phyloP scores from a whole-genome alignment of 1,139 yeast species.

The Protomyces gravidus region DNA sequence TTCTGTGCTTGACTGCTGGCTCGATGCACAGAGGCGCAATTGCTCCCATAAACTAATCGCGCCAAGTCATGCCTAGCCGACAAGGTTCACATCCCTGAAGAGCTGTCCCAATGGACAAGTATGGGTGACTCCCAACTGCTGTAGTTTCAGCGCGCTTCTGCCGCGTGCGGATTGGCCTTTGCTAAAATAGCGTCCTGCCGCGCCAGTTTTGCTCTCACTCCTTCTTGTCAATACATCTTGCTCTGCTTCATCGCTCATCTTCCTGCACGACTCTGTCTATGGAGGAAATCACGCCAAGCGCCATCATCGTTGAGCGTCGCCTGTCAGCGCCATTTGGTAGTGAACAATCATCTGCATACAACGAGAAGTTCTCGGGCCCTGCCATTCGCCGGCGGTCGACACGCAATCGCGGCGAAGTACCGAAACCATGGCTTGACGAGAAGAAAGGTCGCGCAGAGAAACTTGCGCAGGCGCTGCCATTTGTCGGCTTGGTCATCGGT shows the following conservation, averaged over 20 bases:
- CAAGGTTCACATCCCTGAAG: too few species aligned
- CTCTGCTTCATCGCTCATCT: too few species aligned
- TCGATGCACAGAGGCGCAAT: too few species aligned
- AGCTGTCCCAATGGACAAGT: too few species aligned
- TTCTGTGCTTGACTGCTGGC: too few species aligned
- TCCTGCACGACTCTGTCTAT: too few species aligned
- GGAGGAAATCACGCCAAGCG: not conserved
- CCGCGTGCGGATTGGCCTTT: not conserved
- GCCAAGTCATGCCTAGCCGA: too few species aligned
- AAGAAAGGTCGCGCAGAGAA: not conserved
- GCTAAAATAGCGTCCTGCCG: not conserved
- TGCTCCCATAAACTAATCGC: too few species aligned
- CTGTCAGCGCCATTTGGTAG: not conserved
- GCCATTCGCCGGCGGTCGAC: not conserved
- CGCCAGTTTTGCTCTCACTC: not conserved
- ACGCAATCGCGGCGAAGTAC: not conserved
- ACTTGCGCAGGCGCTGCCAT: conserved; percentile 1
- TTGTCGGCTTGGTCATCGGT: conserved; percentile 24
- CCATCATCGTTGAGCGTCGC: not conserved
- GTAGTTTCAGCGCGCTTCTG: not conserved
- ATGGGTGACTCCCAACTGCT: not conserved
- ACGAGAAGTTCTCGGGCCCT: not conserved
- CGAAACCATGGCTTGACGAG: conserved; percentile 1
- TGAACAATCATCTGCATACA: not conserved
- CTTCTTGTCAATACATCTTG: not conserved